These are phyloP conservation scores for Coelastrella sp. DNA, from an alignment of 139 green algal species.

Conservation along the genomic window DNA sequence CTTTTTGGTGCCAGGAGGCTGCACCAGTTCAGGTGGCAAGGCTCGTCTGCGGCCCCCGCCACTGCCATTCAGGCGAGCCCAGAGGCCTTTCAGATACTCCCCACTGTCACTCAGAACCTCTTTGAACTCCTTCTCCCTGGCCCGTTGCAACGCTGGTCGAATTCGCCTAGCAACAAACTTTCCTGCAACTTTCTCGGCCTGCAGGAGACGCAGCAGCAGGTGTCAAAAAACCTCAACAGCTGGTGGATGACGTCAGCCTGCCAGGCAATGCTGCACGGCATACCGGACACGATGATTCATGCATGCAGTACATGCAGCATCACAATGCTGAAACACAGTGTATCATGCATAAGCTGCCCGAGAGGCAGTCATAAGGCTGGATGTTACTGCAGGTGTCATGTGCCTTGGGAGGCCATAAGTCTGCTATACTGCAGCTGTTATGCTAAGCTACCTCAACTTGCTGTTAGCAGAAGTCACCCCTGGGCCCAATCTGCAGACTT, in stretches of 20 bases:
- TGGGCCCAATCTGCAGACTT: neutral
- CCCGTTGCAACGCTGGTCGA: conserved; percentile 79
- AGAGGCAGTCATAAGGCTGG: too few species aligned
- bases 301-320: neutral
- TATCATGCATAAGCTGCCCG: too few species aligned
- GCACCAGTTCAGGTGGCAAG: conserved; percentile 65
- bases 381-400: neutral
- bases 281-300: neutral
- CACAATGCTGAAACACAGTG: too few species aligned
- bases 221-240: neutral
- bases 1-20: conserved; percentile 61
- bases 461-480: too few species aligned
- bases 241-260: neutral
- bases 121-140: conserved; percentile 62
- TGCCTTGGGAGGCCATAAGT: neutral
- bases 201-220: neutral
- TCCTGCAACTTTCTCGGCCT: conserved; percentile 81
- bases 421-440: too few species aligned
- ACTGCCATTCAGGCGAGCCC: conserved; percentile 85
- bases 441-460: too few species aligned
- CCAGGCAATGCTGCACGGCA: neutral
- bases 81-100: conserved; percentile 77
- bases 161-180: conserved; percentile 79
- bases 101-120: conserved; percentile 66
- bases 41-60: conserved; percentile 26